Evolutionary conservation across 225 moss, liverwort and hornwort genomes (phyloP).

Genomic region (Pseudoscleropodium purum): DNA sequence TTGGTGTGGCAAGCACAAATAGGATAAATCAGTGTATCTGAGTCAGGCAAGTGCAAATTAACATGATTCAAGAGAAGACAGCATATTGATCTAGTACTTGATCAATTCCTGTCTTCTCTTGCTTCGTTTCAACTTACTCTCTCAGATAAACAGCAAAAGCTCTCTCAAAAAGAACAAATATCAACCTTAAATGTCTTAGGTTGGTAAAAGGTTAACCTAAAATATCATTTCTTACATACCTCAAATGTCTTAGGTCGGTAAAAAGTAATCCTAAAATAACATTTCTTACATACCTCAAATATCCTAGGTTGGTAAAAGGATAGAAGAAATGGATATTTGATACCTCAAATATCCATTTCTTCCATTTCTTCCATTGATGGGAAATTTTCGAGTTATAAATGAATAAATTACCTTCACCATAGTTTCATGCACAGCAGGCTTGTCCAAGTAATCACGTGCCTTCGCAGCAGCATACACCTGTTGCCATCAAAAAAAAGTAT

Average conservation of each 20-base stretch:
- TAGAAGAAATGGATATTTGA: too few species aligned
- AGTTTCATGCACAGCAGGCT: conserved; percentile 97
- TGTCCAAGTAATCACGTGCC: conserved; percentile 83
- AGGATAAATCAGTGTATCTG: background rate
- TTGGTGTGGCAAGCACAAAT: background rate
- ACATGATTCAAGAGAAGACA: background rate
- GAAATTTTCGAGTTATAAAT: background rate
- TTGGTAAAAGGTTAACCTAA: background rate
- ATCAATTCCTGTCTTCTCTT: background rate
- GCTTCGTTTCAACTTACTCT: background rate
- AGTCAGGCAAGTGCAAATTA: background rate
- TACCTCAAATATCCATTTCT: background rate
- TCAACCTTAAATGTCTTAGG: background rate
- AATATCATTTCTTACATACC: background rate
- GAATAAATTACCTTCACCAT: conserved; percentile 76
- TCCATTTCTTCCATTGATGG: background rate
- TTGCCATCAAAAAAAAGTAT: background rate
- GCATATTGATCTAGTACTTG: background rate
- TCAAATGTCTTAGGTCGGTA: background rate
- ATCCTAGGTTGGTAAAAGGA: background rate
- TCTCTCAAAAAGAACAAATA: background rate
- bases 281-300: background rate
- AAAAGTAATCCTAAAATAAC: background rate
- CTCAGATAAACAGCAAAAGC: background rate
- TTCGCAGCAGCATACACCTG: conserved; percentile 90